Evolutionary conservation across 352 stramenopile species (phyloP), one percentile per base, ranked within the genome.

Genomic region (Phytophthora pinifolia): DNA sequence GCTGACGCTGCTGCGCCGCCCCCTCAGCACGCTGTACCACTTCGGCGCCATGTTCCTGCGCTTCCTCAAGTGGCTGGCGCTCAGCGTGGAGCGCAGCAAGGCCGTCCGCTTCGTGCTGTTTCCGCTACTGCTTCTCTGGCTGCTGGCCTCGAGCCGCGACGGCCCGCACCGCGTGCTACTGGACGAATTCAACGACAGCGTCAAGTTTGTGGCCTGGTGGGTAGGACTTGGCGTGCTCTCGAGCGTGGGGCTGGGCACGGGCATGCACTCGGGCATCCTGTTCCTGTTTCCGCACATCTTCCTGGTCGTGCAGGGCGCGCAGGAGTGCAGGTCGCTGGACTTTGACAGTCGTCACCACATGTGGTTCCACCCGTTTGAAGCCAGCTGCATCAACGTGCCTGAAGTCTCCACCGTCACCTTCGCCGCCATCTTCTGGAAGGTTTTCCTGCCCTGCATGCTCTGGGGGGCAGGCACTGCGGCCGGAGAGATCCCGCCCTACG

Each of bases 251-350:
- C 83, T 98, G 31, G 93, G 93, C 52, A 96, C 87, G 17, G 93
- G 93, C 42, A 96, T 98, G 78, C 93, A 98, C 73, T 97, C 88
- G 52, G 91, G 91, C 55, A 94, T 98, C 38, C 74, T 98, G 10
- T 98, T 98, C 63, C 72, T 98, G 9, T 97, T 97, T 72, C 93
- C 93, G 33, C 93, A 98, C 70, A 98, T 98, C 46, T 96, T 98
- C 70, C 70, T 95, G 47, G 91, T 97, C 32, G 86, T 96, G 22
- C 85, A 92, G 27, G 88, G 84, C 17, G 89, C 85, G 2, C 62
- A 96, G 48, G 88, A 92, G 51, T 97, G 90, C 65, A 74, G 75
- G 20, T 95, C 86, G 34, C 63, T 95, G 43, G 71, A 89, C 48
- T 97, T 97, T 62, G 86, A 96, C 54, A 92, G 83, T 53, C 74